These are phyloP conservation scores for Conticribra guillardii DNA, from an alignment of 108 stramenopile species.

Conservation along the genomic window DNA sequence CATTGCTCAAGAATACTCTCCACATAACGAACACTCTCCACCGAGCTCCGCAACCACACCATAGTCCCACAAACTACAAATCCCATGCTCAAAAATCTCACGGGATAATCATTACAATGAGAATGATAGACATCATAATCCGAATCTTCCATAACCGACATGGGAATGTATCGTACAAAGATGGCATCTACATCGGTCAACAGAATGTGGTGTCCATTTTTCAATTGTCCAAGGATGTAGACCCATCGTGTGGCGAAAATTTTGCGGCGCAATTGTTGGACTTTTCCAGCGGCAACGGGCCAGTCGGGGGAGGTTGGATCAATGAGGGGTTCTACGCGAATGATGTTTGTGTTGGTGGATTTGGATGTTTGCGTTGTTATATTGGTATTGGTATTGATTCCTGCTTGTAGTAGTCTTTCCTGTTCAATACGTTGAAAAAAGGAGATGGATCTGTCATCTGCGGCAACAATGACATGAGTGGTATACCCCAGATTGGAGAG, in stretches of 20 bases:
- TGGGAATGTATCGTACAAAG: slow-evolving; percentile 22
- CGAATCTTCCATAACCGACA: slow-evolving; percentile 8
- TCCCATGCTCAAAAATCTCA: slow-evolving; percentile 31
- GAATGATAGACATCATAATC: slow-evolving; percentile 26
- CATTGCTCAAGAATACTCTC: slow-evolving; percentile 28
- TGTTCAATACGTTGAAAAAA: slow-evolving; percentile 6
- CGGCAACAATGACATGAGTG: slow-evolving; percentile 14
- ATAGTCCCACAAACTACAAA: slow-evolving; percentile 29
- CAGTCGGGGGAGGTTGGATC: slow-evolving; percentile 12
- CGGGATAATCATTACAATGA: slow-evolving; percentile 17
- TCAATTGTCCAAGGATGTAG: slow-evolving; percentile 14
- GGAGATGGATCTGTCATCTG: slow-evolving; percentile 10
- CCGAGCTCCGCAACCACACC: slow-evolving; percentile 21
- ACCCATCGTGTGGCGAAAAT: slow-evolving; percentile 24
- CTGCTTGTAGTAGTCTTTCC: too few relatives aligned
- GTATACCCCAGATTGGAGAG: slow-evolving; percentile 12
- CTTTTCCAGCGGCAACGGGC: slow-evolving; percentile 14
- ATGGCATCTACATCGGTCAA: slow-evolving; percentile 30
- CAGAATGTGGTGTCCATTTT: slow-evolving; percentile 10
- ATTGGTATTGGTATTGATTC: too few relatives aligned
- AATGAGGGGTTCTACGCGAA: slow-evolving; percentile 12
- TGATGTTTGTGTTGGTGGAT: not conserved
- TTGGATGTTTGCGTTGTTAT: too few relatives aligned
- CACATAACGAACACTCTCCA: slow-evolving; percentile 14
- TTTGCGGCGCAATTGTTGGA: not conserved